Conservation (phyloP, 148 eudicot species). For the Heliosperma pusillum region DNA sequence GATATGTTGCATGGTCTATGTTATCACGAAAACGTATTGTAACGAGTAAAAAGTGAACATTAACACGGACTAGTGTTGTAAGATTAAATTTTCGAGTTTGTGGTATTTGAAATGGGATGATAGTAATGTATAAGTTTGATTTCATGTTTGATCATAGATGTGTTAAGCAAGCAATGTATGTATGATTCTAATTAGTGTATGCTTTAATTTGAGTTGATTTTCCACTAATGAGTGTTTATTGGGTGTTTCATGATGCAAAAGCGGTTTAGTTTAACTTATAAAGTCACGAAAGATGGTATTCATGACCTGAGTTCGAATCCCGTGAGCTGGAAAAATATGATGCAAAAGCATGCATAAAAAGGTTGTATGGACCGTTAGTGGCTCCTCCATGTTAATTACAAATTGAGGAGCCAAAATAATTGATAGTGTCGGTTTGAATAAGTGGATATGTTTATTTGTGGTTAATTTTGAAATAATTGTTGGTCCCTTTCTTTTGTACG, state of each 20-base stretch:
- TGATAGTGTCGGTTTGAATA: constrained; percentile 3
- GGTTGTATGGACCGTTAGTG: constrained; percentile 14
- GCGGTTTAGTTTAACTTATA: no score
- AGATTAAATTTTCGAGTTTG: no score
- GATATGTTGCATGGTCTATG: neutral
- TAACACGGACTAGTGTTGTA: no score
- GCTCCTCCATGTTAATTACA: neutral
- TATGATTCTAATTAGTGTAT: neutral
- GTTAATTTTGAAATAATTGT: neutral
- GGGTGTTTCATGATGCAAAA: constrained; percentile 5
- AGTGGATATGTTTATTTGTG: neutral
- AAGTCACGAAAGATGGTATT: no score
- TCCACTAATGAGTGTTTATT: constrained; percentile 13
- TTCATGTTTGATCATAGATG: neutral
- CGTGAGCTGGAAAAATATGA: no score
- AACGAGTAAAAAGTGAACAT: no score
- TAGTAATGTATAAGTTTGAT: neutral
- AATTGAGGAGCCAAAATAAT: constrained; percentile 7
- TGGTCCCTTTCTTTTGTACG: constrained; percentile 22
- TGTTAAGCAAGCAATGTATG: constrained; percentile 12
- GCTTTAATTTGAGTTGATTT: constrained; percentile 5
- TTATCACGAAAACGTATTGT: no score
- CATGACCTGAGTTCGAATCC: no score
- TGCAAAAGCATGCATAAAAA: constrained; percentile 8
- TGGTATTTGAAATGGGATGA: no score